These are phyloP conservation scores for Diutina sp. DNA, from an alignment of 1,139 yeast species.

Conservation along the genomic window DNA sequence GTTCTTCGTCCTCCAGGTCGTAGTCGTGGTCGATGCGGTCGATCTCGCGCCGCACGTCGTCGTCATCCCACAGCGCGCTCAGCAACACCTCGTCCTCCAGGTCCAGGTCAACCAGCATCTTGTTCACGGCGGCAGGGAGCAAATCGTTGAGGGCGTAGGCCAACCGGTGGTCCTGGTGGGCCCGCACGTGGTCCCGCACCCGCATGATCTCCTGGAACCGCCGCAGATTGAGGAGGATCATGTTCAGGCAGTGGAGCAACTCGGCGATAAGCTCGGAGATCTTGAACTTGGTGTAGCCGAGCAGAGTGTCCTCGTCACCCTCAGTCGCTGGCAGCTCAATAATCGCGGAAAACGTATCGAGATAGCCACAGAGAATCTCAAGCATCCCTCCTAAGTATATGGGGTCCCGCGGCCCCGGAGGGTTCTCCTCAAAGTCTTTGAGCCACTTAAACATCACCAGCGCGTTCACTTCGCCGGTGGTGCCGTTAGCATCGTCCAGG, in stretches of 20 bases:
- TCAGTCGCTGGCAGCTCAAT: conserved; percentile 6
- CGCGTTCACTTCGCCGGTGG: conserved; percentile 27
- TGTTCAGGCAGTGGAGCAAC: conserved; percentile 34
- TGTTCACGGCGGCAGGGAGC: neutral
- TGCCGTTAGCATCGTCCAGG: conserved; percentile 13
- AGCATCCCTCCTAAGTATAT: conserved; percentile 34
- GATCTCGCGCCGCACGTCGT: neutral
- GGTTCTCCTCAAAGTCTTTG: conserved; percentile 34
- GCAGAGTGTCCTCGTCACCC: conserved; percentile 6
- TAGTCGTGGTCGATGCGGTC: conserved; percentile 9
- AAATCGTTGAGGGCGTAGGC: conserved; percentile 17
- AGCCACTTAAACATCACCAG: conserved; percentile 35
- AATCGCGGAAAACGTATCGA: conserved; percentile 13
- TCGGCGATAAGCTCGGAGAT: conserved; percentile 34
- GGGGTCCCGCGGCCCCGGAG: conserved; percentile 35
- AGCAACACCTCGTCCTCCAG: conserved; percentile 28
- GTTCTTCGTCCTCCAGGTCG: conserved; percentile 33
- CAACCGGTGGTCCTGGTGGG: conserved; percentile 18
- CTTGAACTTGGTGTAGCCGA: conserved; percentile 32
- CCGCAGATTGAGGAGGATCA: conserved; percentile 31
- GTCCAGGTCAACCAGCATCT: conserved; percentile 8
- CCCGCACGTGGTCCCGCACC: conserved; percentile 24
- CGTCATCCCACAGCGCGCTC: neutral
- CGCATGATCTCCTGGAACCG: conserved; percentile 22
- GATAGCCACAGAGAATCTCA: conserved; percentile 24